Evolutionary conservation across 2,329 filamentous ascomycete genomes (phyloP).

Genomic region (Fusarium compactum): DNA sequence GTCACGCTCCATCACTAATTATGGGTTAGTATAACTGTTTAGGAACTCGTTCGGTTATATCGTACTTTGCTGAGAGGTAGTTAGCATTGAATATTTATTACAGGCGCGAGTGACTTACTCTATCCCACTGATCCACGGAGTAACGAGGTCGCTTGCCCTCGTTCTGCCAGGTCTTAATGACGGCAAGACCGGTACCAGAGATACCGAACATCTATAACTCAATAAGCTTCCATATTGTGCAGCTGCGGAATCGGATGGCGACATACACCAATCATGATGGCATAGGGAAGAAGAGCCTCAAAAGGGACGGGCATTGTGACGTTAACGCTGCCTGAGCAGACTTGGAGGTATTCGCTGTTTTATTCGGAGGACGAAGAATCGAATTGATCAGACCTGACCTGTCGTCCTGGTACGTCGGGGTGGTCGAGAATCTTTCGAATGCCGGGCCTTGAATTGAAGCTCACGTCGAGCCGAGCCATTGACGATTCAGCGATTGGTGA

Average conservation of each 20-base stretch:
- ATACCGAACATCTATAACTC: conserved; percentile 70
- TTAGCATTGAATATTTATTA: conserved; percentile 46
- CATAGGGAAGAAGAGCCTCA: conserved; percentile 73
- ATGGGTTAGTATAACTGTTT: conserved; percentile 8
- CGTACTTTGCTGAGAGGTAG: conserved; percentile 66
- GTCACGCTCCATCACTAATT: conserved; percentile 75
- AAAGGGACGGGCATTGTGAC: conserved; percentile 71
- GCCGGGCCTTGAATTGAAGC: conserved; percentile 47
- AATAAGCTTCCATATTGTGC: conserved; percentile 41
- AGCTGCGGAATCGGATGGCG: conserved; percentile 10
- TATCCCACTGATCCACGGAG: conserved; percentile 73
- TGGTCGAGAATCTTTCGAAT: conserved; percentile 39
- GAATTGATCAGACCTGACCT: conserved; percentile 45
- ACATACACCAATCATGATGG: conserved; percentile 72
- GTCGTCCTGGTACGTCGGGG: conserved; percentile 33
- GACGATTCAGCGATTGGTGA: conserved; percentile 48
- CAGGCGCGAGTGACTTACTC: conserved; percentile 56
- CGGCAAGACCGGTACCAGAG: conserved; percentile 68
- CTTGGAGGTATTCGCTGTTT: conserved; percentile 34
- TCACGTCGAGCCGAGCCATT: conserved; percentile 46
- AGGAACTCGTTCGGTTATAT: not conserved
- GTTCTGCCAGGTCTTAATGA: conserved; percentile 68
- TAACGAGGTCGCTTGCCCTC: conserved; percentile 71
- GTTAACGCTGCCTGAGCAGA: conserved; percentile 50
- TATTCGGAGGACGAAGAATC: conserved; percentile 18